A percentile compares a stretch with the other conserved stretches of the same genome.
These are phyloP conservation scores for Candida piceae DNA, from an alignment of 805 yeast genomes.

Conservation along the genomic window DNA sequence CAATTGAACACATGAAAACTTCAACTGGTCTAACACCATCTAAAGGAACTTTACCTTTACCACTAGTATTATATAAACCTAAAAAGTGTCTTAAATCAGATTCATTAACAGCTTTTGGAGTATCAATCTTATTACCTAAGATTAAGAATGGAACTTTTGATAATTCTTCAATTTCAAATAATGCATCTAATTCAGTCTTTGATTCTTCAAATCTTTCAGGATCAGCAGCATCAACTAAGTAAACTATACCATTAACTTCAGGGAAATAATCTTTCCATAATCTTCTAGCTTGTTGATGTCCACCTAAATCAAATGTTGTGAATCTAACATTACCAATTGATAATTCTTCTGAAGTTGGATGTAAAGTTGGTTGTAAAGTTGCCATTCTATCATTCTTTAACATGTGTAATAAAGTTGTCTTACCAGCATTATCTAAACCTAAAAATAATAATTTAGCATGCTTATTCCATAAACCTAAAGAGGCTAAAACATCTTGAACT, in stretches of 20 bases:
- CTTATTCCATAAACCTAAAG: constrained; percentile 83
- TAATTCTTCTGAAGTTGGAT: constrained; percentile 97
- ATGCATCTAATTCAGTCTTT: constrained; percentile 88
- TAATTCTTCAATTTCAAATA: constrained; percentile 90
- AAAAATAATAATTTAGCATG: constrained; percentile 94
- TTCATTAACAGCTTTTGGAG: constrained; percentile 90
- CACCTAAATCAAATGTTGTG: constrained; percentile 98
- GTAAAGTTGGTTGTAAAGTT: constrained; percentile 94
- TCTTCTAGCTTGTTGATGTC: constrained; percentile 98
- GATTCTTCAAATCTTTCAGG: constrained; percentile 93
- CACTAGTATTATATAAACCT: constrained; percentile 85
- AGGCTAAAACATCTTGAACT: constrained; percentile 74
- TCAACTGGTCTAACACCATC: constrained; percentile 83
- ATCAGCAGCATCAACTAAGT: constrained; percentile 95
- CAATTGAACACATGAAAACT: constrained; percentile 95
- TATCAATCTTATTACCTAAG: constrained; percentile 95
- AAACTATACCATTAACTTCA: constrained; percentile 96
- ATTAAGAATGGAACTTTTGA: constrained; percentile 85
- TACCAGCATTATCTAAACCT: constrained; percentile 98
- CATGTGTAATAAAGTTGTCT: constrained; percentile 85
- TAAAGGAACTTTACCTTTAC: constrained; percentile 69
- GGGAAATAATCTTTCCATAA: constrained; percentile 99
- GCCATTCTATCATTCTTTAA: constrained; percentile 94
- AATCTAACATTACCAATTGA: constrained; percentile 95
- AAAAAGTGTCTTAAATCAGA: constrained; percentile 87